phyloP scores from a whole-genome alignment of 1,139 yeast species.

The Arxiozyma slooffiae region DNA sequence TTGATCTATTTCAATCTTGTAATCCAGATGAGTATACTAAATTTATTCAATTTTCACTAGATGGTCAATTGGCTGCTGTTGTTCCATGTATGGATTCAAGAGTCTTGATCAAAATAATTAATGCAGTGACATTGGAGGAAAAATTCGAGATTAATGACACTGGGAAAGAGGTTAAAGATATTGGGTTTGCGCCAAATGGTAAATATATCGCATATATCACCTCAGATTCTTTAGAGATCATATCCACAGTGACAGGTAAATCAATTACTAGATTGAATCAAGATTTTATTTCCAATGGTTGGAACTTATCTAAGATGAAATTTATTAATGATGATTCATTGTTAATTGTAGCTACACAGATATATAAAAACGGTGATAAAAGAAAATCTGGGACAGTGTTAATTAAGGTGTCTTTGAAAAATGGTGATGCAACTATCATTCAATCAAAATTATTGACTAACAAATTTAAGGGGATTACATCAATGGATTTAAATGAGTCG shows the following conservation, averaged over 20 bases:
- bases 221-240: constrained; percentile 42
- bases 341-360: constrained; percentile 40
- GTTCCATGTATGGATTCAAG: constrained; percentile 49
- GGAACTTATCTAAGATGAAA: constrained; percentile 47
- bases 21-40: constrained; percentile 52
- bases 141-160: constrained; percentile 41
- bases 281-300: constrained; percentile 27
- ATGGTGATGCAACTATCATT: constrained; percentile 33
- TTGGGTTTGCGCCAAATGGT: constrained; percentile 41
- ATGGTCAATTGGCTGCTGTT: constrained; percentile 50
- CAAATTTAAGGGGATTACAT: constrained; percentile 57
- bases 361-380: constrained; percentile 22
- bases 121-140: constrained; percentile 45
- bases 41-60: constrained; percentile 41
- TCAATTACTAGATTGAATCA: constrained; percentile 29
- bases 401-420: constrained; percentile 22
- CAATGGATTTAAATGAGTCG: constrained; percentile 44
- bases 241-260: constrained; percentile 36
- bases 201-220: constrained; percentile 51
- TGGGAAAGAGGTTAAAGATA: constrained; percentile 42
- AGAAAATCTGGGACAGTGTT: constrained; percentile 36
- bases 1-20: constrained; percentile 32
- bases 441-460: constrained; percentile 41
- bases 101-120: constrained; percentile 46
- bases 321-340: constrained; percentile 49